These are phyloP conservation scores for Colletotrichum plurivorum DNA, from an alignment of 2,329 filamentous ascomycete genomes.

Conservation along the genomic window DNA sequence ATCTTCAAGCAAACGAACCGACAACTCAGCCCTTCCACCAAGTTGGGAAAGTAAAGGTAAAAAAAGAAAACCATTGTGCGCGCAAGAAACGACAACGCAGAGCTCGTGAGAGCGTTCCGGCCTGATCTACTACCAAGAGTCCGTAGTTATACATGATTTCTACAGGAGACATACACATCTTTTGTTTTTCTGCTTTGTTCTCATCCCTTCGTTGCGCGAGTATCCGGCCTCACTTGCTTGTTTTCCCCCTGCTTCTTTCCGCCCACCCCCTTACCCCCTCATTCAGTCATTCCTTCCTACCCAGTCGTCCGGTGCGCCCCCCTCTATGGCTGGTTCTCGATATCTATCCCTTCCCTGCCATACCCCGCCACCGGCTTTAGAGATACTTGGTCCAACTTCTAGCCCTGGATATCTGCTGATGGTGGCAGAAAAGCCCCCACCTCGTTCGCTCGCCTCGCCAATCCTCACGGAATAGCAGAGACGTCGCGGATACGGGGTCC, in stretches of 20 bases:
- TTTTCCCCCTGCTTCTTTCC: conserved; percentile 3
- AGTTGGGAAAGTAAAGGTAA: background rate
- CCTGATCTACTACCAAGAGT: conserved; percentile 40
- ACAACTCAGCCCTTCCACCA: conserved; percentile 3
- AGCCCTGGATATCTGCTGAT: background rate
- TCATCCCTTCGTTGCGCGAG: conserved; percentile 37
- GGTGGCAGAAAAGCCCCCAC: conserved; percentile 11
- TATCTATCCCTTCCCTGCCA: conserved; percentile 10
- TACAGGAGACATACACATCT: conserved; percentile 28
- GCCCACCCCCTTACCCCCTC: conserved; percentile 6
- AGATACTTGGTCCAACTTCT: background rate
- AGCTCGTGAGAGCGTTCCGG: conserved; percentile 44
- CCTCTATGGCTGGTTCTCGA: conserved; percentile 32
- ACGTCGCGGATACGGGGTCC: no score
- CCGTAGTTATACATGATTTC: conserved; percentile 38
- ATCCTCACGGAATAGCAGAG: background rate
- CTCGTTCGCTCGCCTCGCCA: background rate
- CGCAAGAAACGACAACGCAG: conserved; percentile 22
- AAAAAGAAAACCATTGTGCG: background rate
- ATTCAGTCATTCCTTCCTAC: conserved; percentile 14
- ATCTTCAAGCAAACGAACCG: conserved; percentile 12
- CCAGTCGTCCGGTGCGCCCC: conserved; percentile 18
- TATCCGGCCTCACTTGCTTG: conserved; percentile 32
- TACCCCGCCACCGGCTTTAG: conserved; percentile 6
- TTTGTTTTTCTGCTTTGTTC: conserved; percentile 20